Conservation (phyloP, 768 basidiomycete species). For the Boletus sp. region DNA sequence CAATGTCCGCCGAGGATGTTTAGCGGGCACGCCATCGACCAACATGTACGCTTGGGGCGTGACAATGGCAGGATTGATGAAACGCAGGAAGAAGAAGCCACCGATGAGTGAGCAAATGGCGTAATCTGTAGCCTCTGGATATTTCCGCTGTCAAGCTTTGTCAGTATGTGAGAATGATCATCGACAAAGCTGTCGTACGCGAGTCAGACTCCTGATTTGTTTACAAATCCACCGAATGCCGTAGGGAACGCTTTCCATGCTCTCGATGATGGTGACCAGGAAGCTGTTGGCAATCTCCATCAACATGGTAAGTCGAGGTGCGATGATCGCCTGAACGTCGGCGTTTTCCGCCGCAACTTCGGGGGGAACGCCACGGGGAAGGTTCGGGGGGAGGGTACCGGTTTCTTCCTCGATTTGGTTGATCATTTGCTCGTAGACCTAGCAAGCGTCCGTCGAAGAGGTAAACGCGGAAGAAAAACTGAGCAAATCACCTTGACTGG, state of each 20-base stretch:
- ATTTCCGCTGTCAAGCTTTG: slow-evolving; percentile 72
- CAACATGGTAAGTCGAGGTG: slow-evolving; percentile 94
- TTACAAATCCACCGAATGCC: slow-evolving; percentile 99
- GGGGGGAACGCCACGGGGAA: slow-evolving; percentile 91
- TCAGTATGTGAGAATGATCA: slow-evolving; percentile 7
- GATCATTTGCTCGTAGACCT: slow-evolving; percentile 99
- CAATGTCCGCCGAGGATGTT: slow-evolving; percentile 93
- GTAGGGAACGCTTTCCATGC: slow-evolving; percentile 97
- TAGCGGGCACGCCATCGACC: slow-evolving; percentile 95
- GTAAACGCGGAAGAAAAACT: neutral
- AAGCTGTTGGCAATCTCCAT: slow-evolving; percentile 99
- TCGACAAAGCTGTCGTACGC: slow-evolving; percentile 50
- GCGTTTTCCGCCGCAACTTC: slow-evolving; percentile 92
- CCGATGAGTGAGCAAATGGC: slow-evolving; percentile 98
- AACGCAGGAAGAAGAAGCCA: slow-evolving; percentile 99
- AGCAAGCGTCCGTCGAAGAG: slow-evolving; percentile 1
- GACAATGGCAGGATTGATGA: slow-evolving; percentile 99
- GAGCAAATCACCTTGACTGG: slow-evolving; percentile 77
- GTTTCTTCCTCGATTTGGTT: slow-evolving; percentile 98
- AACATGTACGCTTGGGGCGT: slow-evolving; percentile 99
- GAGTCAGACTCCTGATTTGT: slow-evolving; percentile 94
- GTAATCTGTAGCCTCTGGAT: slow-evolving; percentile 97
- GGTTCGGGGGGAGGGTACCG: slow-evolving; percentile 83
- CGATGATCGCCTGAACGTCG: slow-evolving; percentile 98
- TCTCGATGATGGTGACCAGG: slow-evolving; percentile 95